phyloP scores from a whole-genome alignment of 768 basidiomycete genomes.

The Russula lepida region DNA sequence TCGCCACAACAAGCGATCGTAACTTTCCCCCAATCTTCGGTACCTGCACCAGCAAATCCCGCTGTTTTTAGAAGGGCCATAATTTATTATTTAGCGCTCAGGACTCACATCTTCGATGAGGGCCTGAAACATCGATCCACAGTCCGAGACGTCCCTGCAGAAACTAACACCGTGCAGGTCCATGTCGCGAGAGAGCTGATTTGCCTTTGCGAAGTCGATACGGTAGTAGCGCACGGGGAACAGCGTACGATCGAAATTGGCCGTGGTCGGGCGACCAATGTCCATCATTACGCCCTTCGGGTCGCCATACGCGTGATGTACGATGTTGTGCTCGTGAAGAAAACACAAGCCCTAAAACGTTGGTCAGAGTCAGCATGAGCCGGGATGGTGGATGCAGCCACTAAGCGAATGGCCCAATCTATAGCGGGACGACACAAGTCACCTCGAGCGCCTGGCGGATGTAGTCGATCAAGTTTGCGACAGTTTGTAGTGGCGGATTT shows the following conservation, averaged over 20 bases:
- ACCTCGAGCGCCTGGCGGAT: conserved; percentile 46
- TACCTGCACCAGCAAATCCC: conserved; percentile 25
- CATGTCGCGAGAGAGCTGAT: conserved; percentile 3
- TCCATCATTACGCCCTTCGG: conserved; percentile 18
- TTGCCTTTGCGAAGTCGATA: conserved; percentile 12
- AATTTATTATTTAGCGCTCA: neutral
- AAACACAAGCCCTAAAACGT: conserved; percentile 7
- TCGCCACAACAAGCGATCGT: conserved; percentile 39
- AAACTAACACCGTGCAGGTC: conserved; percentile 6
- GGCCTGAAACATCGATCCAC: conserved; percentile 6
- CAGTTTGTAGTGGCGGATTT: conserved; percentile 38
- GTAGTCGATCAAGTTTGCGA: conserved; percentile 44
- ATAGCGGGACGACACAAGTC: neutral
- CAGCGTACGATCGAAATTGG: conserved; percentile 7
- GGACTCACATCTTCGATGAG: conserved; percentile 6
- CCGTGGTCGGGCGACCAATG: conserved; percentile 8
- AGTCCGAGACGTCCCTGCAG: conserved; percentile 13
- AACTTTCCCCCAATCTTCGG: conserved; percentile 36
- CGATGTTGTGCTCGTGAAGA: conserved; percentile 16
- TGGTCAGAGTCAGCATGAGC: neutral
- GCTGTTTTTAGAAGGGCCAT: neutral
- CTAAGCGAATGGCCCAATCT: neutral
- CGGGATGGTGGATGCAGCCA: neutral
- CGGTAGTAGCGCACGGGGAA: conserved; percentile 16
- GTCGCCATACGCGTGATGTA: conserved; percentile 5